Conservation (phyloP, 805 yeast genomes). For the Teunomyces gatunensis region DNA sequence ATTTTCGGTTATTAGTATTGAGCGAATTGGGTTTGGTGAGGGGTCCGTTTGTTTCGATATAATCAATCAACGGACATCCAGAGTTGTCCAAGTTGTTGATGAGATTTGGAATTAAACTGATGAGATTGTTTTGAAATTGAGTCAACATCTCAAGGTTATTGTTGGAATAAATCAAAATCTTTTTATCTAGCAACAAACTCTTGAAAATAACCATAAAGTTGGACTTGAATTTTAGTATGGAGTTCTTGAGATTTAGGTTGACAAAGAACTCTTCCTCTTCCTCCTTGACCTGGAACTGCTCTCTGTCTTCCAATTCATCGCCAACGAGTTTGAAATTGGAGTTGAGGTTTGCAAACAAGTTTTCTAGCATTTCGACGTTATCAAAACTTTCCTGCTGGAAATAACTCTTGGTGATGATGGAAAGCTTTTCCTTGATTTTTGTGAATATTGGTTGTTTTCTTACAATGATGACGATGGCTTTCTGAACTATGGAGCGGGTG, state of each 20-base stretch:
- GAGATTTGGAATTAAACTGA: slow-evolving; percentile 80
- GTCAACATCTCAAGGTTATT: slow-evolving; percentile 78
- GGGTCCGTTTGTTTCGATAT: slow-evolving; percentile 47
- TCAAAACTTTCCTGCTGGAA: slow-evolving; percentile 77
- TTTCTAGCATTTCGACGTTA: slow-evolving; percentile 65
- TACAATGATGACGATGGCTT: slow-evolving; percentile 82
- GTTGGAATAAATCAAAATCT: slow-evolving; percentile 69
- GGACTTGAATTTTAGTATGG: slow-evolving; percentile 56
- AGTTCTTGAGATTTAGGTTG: slow-evolving; percentile 69
- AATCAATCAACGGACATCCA: slow-evolving; percentile 71
- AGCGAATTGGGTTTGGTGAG: slow-evolving; percentile 63
- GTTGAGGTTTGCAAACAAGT: slow-evolving; percentile 66
- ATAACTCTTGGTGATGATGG: slow-evolving; percentile 83
- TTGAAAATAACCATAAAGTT: slow-evolving; percentile 69
- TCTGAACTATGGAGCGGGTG: slow-evolving; percentile 86
- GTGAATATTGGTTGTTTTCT: slow-evolving; percentile 78
- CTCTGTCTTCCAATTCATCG: slow-evolving; percentile 17
- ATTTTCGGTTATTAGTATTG: slow-evolving; percentile 72
- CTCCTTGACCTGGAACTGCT: slow-evolving; percentile 15
- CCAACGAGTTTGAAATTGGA: slow-evolving; percentile 21
- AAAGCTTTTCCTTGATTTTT: slow-evolving; percentile 84
- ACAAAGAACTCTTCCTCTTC: slow-evolving; percentile 44
- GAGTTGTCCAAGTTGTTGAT: slow-evolving; percentile 69
- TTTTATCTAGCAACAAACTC: slow-evolving; percentile 71
- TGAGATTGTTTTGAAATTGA: slow-evolving; percentile 75